phyloP scores from a whole-genome alignment of 352 stramenopile species.

The Globisporangium megalacanthum region DNA sequence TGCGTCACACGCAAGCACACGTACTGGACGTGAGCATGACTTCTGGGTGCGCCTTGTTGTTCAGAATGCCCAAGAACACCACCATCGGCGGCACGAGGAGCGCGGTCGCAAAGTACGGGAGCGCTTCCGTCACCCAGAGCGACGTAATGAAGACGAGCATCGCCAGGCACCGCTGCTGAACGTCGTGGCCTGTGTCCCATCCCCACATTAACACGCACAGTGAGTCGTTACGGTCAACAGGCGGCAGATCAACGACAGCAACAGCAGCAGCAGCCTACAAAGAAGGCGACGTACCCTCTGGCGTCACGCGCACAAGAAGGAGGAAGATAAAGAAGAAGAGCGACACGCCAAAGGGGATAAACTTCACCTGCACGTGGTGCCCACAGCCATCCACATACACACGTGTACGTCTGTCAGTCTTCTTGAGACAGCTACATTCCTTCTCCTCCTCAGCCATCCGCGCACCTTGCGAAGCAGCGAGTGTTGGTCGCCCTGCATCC shows the following conservation, averaged over 20 bases:
- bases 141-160: conserved; percentile 89
- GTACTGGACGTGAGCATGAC: conserved; percentile 68
- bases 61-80: conserved; percentile 85
- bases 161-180: conserved; percentile 80
- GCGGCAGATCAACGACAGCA: too few relatives aligned
- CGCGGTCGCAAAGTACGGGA: conserved; percentile 90
- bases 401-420: too few relatives aligned
- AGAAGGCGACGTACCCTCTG: conserved; percentile 38
- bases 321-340: conserved; percentile 69
- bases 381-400: too few relatives aligned
- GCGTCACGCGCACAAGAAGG: conserved; percentile 66
- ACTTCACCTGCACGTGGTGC: conserved; percentile 52
- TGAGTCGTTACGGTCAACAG: background rate
- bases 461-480: conserved; percentile 73
- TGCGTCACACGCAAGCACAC: background rate
- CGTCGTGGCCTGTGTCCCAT: conserved; percentile 41
- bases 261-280: background rate
- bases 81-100: conserved; percentile 86
- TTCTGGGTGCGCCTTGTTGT: conserved; percentile 74
- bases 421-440: too few relatives aligned
- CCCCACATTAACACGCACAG: background rate
- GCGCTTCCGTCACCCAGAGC: conserved; percentile 88
- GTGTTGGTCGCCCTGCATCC: conserved; percentile 81
- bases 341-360: conserved; percentile 67
- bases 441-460: background rate